Evolutionary conservation across 805 yeast genomes (phyloP), one percentile per base, ranked within the genome.

Genomic region (Komagataella ulmi): DNA sequence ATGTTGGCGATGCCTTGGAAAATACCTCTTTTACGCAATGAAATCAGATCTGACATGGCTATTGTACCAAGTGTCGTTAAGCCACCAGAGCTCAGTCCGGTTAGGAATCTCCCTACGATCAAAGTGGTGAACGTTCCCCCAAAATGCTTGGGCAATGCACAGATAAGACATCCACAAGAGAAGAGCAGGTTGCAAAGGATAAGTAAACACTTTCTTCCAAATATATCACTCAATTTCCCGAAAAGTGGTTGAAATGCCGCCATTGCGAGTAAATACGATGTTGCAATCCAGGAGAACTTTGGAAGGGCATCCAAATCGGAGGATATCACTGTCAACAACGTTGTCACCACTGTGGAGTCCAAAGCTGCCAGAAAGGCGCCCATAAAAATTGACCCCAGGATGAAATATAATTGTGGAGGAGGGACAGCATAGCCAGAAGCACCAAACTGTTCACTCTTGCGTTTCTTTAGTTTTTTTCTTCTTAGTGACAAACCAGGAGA

Each of bases 61-160:
- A 89, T 85, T 12, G 95, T 84, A 46, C 85, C 77, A 56, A 88
- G 68, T 0, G 93, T 77, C 53, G 84, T 81, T 59, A 88, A 75
- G 1, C 97, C 97, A 2, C 91, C 88, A n/a, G 95, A 96, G 10
- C 96, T 96, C 56, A 86, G 75, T 6, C 97, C 97, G 43, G 95
- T 80, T 50, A 89, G 70, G 55, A 88, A 82, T 57, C 89, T 67
- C 6, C 84, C 76, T 24, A 68, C 50, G 6, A 82, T 77, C 55
- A 84, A 69, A 51, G 71, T 57, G 47, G 67, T 56, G 12, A 81
- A 72, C 12, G 75, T 66, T 8, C 40, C 40, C 8, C 40, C 40
- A 30, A 10, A 30, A 30, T 30, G 40, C 48, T 68, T 65, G 1
- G 83, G 74, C 1, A 72, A 44, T 4, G 77, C 80, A 61, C 87